Percentiles rank a stretch among this genome's conserved stretches.
Evolutionary conservation across 2,329 filamentous ascomycete genomes (phyloP).

Genomic region (Decorospora gaudefroyi): DNA sequence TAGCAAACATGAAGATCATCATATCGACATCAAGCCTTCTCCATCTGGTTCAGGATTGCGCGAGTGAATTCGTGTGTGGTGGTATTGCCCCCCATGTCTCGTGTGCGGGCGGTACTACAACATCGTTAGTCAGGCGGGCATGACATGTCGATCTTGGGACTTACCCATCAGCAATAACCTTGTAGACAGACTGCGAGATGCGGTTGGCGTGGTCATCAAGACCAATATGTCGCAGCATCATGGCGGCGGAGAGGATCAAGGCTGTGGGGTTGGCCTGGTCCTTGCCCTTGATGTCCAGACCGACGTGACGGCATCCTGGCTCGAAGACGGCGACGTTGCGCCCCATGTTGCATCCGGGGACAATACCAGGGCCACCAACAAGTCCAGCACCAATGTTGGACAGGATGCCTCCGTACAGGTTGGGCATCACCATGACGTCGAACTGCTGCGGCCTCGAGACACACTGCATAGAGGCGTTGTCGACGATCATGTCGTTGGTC

Average conservation of each 20-base stretch:
- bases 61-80: conserved; percentile 95
- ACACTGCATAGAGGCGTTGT: conserved; percentile 99
- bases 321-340: conserved; percentile 98
- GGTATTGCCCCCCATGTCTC: conserved; percentile 90
- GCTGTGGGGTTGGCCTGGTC: conserved; percentile 98
- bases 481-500: conserved; percentile 99
- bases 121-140: conserved; percentile 35
- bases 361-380: conserved; percentile 94
- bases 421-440: conserved; percentile 99
- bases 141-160: conserved; percentile 33
- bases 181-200: conserved; percentile 85
- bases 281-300: conserved; percentile 99
- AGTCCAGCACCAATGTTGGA: conserved; percentile 98
- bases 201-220: conserved; percentile 98
- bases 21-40: conserved; percentile 53
- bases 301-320: conserved; percentile 98
- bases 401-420: conserved; percentile 97
- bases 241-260: conserved; percentile 90
- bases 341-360: conserved; percentile 99
- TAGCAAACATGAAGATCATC: conserved; percentile 18
- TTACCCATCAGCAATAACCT: conserved; percentile 87
- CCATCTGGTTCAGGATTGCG: conserved; percentile 95
- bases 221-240: conserved; percentile 96
- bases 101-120: conserved; percentile 78
- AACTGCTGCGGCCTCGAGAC: conserved; percentile 97